Evolutionary conservation across 495 filamentous ascomycete species (phyloP).

Genomic region (Aeminium ludgeri): DNA sequence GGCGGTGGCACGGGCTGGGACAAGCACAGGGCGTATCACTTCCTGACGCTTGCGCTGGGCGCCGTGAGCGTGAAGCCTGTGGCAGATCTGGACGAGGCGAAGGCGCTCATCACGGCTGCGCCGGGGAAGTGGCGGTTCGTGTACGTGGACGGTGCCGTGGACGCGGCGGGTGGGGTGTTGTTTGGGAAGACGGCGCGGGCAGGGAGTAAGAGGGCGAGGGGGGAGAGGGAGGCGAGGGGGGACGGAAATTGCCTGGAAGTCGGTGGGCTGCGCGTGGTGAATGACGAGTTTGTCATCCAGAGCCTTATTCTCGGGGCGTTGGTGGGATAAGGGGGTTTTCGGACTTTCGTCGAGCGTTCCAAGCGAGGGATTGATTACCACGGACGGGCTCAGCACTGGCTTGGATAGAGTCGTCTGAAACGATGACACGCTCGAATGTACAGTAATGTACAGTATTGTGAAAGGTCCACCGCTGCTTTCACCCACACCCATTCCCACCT

Average conservation of each 20-base stretch:
- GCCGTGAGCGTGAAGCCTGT: conserved; percentile 48
- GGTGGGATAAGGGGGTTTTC: conserved; percentile 32
- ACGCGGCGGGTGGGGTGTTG: conserved; percentile 30
- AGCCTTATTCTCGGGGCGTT: conserved; percentile 76
- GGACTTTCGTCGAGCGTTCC: no score
- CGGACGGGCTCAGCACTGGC: no score
- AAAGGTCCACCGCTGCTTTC: not conserved
- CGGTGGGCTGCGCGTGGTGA: conserved; percentile 40
- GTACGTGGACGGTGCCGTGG: conserved; percentile 51
- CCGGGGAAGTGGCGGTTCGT: conserved; percentile 52
- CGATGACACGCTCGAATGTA: no score
- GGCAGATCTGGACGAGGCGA: conserved; percentile 45
- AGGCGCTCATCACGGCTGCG: conserved; percentile 31
- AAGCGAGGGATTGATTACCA: no score
- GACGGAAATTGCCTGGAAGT: conserved; percentile 8
- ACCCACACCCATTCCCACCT: not conserved
- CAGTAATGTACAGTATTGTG: conserved; percentile 2
- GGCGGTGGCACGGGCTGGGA: conserved; percentile 29
- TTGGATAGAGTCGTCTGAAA: no score
- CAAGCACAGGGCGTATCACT: conserved; percentile 42
- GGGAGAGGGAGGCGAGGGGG: conserved; percentile 19
- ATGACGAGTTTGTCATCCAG: conserved; percentile 81
- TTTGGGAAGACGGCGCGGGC: conserved; percentile 16
- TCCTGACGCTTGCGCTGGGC: conserved; percentile 65
- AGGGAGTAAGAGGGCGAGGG: conserved; percentile 35